Conservation (phyloP, 177 flowering plant species). For the Vitis hybrid region DNA sequence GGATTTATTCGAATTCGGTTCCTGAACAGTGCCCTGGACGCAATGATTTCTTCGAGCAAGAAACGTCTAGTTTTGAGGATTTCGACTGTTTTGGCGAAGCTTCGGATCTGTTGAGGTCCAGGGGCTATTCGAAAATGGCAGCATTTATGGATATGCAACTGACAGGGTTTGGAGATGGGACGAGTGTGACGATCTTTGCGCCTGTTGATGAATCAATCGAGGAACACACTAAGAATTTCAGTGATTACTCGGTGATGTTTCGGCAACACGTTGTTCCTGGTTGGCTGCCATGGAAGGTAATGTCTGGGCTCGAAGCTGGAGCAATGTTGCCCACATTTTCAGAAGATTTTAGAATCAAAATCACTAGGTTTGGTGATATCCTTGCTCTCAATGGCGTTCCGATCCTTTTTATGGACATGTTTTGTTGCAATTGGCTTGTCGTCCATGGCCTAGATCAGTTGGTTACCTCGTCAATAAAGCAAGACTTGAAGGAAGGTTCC, state of each 20-base stretch:
- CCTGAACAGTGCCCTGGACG: not conserved
- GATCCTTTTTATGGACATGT: conserved; percentile 19
- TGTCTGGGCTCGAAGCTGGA: conserved; percentile 8
- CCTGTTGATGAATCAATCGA: conserved; percentile 22
- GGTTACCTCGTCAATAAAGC: not conserved
- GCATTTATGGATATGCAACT: conserved; percentile 24
- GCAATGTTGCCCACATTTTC: conserved; percentile 12
- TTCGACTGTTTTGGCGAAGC: conserved; percentile 1
- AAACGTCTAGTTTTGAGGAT: not conserved
- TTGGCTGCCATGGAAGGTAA: conserved; percentile 11
- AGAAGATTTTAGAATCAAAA: conserved; percentile 16
- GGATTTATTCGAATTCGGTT: not conserved
- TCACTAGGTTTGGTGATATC: conserved; percentile 18
- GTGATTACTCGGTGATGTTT: conserved; percentile 16
- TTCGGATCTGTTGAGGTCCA: conserved; percentile 13
- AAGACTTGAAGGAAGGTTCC: conserved; percentile 9
- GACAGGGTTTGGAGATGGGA: not conserved
- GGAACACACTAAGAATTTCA: conserved; percentile 5
- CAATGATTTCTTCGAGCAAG: not conserved
- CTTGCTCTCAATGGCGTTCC: conserved; percentile 22
- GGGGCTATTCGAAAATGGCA: conserved; percentile 20
- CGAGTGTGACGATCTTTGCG: conserved; percentile 26
- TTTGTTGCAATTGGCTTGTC: conserved; percentile 13
- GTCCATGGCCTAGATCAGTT: conserved; percentile 21
- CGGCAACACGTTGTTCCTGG: conserved; percentile 19